A percentile compares a stretch with the other conserved stretches of the same genome.
Evolutionary conservation across 1,139 yeast species (phyloP).

Genomic region (Chernovozyma sophiae-reginae): DNA sequence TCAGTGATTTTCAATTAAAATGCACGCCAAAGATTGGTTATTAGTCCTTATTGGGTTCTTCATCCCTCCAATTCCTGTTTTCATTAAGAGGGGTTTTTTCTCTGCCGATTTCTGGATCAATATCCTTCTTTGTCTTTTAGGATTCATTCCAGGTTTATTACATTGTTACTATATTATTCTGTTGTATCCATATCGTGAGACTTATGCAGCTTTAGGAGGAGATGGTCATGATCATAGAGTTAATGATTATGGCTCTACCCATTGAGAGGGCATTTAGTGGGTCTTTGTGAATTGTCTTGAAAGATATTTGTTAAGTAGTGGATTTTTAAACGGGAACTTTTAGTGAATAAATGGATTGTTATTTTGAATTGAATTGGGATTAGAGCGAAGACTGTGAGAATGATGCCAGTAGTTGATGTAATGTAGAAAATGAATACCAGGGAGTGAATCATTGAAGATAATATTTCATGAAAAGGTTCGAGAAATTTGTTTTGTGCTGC

Average conservation of each 20-base stretch:
- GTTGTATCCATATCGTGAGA: conserved; percentile 47
- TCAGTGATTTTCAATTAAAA: conserved; percentile 16
- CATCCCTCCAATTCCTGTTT: conserved; percentile 80
- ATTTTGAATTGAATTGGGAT: no score
- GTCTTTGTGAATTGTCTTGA: no score
- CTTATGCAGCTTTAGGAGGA: conserved; percentile 24
- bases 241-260: conserved; percentile 25
- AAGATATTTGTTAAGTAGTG: no score
- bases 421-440: no score
- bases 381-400: no score
- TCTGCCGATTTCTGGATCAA: conserved; percentile 73
- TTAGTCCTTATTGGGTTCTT: conserved; percentile 75
- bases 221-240: conserved; percentile 27
- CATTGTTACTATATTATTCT: conserved; percentile 62
- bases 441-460: no score
- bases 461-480: no score
- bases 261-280: no score
- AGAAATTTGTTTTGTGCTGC: no score
- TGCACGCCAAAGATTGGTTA: conserved; percentile 76
- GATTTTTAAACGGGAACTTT: no score
- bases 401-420: no score
- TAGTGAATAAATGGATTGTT: no score
- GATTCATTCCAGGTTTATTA: conserved; percentile 76
- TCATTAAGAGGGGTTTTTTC: conserved; percentile 68
- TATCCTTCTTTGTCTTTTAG: conserved; percentile 68